Evolutionary conservation across 140 eudicot species (phyloP).

Genomic region (Flaveria floridana): DNA sequence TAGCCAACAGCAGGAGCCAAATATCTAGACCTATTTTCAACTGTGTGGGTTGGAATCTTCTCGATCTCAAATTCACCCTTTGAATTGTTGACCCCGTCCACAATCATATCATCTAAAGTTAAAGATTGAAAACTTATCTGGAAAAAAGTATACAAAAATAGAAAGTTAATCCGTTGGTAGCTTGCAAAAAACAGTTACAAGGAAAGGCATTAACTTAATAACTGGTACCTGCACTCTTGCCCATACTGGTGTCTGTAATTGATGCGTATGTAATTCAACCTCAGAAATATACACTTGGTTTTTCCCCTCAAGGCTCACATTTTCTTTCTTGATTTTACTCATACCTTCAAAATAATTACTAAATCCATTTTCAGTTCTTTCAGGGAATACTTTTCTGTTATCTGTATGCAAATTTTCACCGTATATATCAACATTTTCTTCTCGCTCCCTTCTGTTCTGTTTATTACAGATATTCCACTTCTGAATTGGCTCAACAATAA

Average conservation of each 20-base stretch:
- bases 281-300: slow-evolving; percentile 70
- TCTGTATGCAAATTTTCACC: slow-evolving; percentile 63
- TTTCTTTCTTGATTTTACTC: slow-evolving; percentile 40
- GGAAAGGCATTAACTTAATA: background rate
- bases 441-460: slow-evolving; percentile 62
- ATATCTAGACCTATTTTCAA: slow-evolving; percentile 68
- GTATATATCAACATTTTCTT: slow-evolving; percentile 57
- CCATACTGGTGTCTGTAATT: slow-evolving; percentile 58
- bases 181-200: slow-evolving; percentile 14
- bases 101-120: slow-evolving; percentile 37
- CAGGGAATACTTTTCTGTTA: slow-evolving; percentile 62
- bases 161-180: background rate
- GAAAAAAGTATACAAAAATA: slow-evolving; percentile 5
- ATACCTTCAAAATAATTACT: slow-evolving; percentile 33
- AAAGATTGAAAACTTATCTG: slow-evolving; percentile 69
- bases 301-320: slow-evolving; percentile 54
- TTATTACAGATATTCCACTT: slow-evolving; percentile 86
- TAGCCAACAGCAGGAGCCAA: slow-evolving; percentile 68
- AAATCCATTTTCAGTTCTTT: slow-evolving; percentile 44
- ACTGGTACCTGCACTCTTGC: slow-evolving; percentile 60
- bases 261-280: slow-evolving; percentile 81
- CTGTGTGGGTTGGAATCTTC: slow-evolving; percentile 43
- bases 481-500: slow-evolving; percentile 73
- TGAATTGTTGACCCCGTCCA: slow-evolving; percentile 33
- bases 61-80: slow-evolving; percentile 81